Evolutionary conservation across 352 stramenopile genomes (phyloP).

Genomic region (Pythium folliculosum): DNA sequence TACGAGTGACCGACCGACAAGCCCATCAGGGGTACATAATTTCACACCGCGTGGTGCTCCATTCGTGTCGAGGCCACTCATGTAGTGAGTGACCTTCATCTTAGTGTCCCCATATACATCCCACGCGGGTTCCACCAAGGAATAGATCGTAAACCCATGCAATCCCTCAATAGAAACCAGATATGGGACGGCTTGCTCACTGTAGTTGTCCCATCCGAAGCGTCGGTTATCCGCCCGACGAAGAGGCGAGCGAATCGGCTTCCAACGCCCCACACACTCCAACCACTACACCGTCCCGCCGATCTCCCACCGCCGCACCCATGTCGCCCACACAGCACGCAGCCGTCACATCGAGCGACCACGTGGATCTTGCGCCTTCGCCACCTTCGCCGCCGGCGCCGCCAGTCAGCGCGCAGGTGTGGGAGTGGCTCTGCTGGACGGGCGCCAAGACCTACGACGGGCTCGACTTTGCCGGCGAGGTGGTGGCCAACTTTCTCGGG

Average conservation of each 20-base stretch:
- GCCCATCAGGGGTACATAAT: no score
- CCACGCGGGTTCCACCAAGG: no score
- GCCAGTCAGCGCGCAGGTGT: constrained; percentile 36
- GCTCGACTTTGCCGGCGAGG: constrained; percentile 81
- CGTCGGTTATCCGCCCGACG: constrained; percentile 7
- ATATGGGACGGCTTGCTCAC: neutral
- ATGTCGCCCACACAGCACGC: neutral
- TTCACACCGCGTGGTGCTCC: no score
- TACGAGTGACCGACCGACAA: no score
- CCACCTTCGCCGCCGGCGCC: neutral
- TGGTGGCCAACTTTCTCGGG: constrained; percentile 78
- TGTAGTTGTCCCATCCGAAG: neutral
- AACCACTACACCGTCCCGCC: no score
- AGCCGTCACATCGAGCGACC: neutral
- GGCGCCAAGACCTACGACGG: constrained; percentile 64
- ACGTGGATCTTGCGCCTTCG: neutral
- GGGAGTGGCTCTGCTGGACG: constrained; percentile 69
- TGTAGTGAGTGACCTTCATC: no score
- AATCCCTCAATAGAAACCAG: neutral
- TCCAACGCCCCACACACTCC: no score
- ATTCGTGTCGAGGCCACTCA: no score
- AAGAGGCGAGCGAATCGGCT: neutral
- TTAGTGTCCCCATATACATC: no score
- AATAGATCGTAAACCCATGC: no score
- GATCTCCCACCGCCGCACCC: no score